A percentile compares a stretch with the other conserved stretches of the same genome.
Conservation (phyloP, 2,329 filamentous ascomycete genomes). For the Pseudodiploospora longispora region DNA sequence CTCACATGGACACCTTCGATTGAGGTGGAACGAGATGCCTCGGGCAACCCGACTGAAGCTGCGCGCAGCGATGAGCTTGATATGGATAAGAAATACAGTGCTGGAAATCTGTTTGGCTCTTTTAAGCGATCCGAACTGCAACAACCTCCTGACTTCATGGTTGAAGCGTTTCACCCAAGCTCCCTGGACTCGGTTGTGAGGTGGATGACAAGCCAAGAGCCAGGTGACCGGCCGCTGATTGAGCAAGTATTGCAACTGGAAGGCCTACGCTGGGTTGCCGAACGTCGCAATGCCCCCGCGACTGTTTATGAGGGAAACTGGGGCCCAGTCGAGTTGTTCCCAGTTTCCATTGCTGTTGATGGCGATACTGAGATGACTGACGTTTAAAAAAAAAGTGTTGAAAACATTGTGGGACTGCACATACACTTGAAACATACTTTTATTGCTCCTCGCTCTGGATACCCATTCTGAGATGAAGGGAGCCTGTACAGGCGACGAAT, state of each 20-base stretch:
- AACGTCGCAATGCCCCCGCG: constrained; percentile 74
- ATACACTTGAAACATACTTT: constrained; percentile 5
- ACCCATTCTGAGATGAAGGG: constrained; percentile 14
- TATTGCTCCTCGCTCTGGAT: constrained; percentile 25
- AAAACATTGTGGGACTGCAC: not conserved
- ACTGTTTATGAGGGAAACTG: constrained; percentile 95
- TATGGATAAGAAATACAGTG: constrained; percentile 23
- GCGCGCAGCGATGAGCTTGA: constrained; percentile 27
- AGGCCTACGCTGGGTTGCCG: constrained; percentile 72
- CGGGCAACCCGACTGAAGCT: constrained; percentile 38
- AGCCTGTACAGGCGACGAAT: constrained; percentile 13
- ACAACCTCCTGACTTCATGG: constrained; percentile 80
- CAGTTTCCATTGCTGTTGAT: constrained; percentile 28
- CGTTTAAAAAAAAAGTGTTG: constrained; percentile 28
- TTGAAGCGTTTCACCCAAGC: constrained; percentile 60
- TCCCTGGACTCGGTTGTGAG: constrained; percentile 78
- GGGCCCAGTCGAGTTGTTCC: constrained; percentile 61
- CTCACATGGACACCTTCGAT: constrained; percentile 73
- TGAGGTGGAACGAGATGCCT: constrained; percentile 64
- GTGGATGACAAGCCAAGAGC: constrained; percentile 79
- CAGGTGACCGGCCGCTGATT: constrained; percentile 63
- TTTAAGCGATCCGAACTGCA: constrained; percentile 42
- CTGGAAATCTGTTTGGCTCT: constrained; percentile 33
- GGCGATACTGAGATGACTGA: constrained; percentile 53
- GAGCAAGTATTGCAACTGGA: constrained; percentile 64